Evolutionary conservation across 2,329 filamentous ascomycete species (phyloP).

Genomic region (Rhexocercosporidium sp.): DNA sequence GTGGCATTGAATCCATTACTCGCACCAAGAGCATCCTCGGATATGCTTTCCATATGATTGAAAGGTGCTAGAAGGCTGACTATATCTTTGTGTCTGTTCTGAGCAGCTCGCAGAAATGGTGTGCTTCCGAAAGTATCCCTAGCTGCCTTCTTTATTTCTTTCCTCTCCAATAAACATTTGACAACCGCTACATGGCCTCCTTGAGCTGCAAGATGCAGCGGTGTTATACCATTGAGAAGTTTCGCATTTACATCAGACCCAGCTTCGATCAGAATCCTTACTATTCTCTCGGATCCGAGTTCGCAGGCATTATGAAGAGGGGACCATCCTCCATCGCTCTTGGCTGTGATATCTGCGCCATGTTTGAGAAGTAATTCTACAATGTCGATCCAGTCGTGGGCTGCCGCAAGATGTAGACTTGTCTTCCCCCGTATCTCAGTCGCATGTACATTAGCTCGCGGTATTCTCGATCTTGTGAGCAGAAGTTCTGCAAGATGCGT

Average conservation of each 20-base stretch:
- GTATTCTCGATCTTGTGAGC: conserved; percentile 26
- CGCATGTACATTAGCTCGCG: conserved; percentile 30
- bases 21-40: conserved; percentile 36
- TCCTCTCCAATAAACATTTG: conserved; percentile 26
- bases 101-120: conserved; percentile 35
- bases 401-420: conserved; percentile 30
- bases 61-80: conserved; percentile 34
- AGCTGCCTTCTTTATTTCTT: conserved; percentile 30
- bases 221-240: conserved; percentile 35
- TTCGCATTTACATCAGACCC: conserved; percentile 36
- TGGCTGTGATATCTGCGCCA: conserved; percentile 27
- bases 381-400: conserved; percentile 34
- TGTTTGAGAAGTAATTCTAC: conserved; percentile 32
- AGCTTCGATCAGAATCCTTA: conserved; percentile 28
- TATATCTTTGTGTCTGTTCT: conserved; percentile 35
- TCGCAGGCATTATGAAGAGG: conserved; percentile 36
- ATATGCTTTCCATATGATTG: conserved; percentile 31
- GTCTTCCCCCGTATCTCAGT: conserved; percentile 36
- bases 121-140: conserved; percentile 37
- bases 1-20: conserved; percentile 37
- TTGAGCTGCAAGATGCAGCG: conserved; percentile 36
- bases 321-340: conserved; percentile 34
- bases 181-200: conserved; percentile 34
- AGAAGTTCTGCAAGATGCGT: conserved; percentile 31
- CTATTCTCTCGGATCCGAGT: conserved; percentile 32